These are phyloP conservation scores for Mycena galopus DNA, from an alignment of 768 basidiomycete species.

Conservation along the genomic window DNA sequence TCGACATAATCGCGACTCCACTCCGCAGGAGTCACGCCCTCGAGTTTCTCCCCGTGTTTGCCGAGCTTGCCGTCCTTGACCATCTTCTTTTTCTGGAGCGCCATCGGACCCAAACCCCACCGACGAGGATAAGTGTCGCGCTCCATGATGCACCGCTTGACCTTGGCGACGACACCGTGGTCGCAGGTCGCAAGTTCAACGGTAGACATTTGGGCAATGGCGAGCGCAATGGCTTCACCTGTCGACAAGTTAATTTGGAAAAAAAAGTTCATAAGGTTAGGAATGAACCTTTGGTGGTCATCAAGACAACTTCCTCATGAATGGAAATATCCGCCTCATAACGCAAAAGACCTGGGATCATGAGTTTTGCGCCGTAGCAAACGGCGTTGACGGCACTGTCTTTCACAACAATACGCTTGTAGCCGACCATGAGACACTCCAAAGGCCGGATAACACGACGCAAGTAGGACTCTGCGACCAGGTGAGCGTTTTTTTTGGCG, in stretches of 20 bases:
- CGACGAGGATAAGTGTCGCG: slow-evolving; percentile 97
- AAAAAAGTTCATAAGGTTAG: not conserved
- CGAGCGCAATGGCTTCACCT: slow-evolving; percentile 95
- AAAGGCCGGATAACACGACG: slow-evolving; percentile 94
- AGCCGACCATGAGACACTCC: slow-evolving; percentile 93
- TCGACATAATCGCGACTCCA: slow-evolving; percentile 97
- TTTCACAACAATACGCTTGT: slow-evolving; percentile 99
- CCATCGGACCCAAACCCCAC: slow-evolving; percentile 99
- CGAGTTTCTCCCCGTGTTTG: slow-evolving; percentile 92
- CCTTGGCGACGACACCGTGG: slow-evolving; percentile 98
- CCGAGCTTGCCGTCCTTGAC: slow-evolving; percentile 98
- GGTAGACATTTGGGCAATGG: slow-evolving; percentile 97
- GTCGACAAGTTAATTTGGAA: slow-evolving; percentile 16
- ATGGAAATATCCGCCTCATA: slow-evolving; percentile 96
- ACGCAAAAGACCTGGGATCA: slow-evolving; percentile 98
- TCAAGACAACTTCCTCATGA: slow-evolving; percentile 96
- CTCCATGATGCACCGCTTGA: slow-evolving; percentile 99
- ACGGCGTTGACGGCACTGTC: slow-evolving; percentile 99
- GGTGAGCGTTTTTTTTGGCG: not conserved
- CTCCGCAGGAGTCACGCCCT: slow-evolving; percentile 87
- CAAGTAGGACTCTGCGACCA: slow-evolving; percentile 88
- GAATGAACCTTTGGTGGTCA: slow-evolving; percentile 93
- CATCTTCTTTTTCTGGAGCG: slow-evolving; percentile 97
- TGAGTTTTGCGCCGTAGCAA: slow-evolving; percentile 99
- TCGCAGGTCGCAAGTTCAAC: slow-evolving; percentile 98